Conservation (phyloP, 371 early-diverging fungal species). For the Mortierella polycephala region DNA sequence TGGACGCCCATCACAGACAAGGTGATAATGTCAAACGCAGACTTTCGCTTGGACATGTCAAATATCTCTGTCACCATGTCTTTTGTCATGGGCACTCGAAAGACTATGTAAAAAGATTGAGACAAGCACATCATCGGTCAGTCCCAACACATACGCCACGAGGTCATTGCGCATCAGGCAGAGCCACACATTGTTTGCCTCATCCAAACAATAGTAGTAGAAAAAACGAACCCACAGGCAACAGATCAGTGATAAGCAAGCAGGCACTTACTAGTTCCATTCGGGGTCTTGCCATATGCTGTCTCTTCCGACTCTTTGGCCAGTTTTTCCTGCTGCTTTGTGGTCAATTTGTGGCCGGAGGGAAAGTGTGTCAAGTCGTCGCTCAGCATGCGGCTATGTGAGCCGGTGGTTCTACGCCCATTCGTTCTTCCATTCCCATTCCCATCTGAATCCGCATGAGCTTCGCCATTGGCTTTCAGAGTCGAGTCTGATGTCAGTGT, state of each 20-base stretch:
- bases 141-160: no score
- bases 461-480: not conserved
- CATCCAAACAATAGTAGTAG: no score
- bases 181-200: no score
- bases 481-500: conserved; percentile 2
- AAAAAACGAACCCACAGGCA: no score
- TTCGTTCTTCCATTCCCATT: not conserved
- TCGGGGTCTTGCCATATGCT: conserved; percentile 70
- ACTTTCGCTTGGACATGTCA: conserved; percentile 70
- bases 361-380: conserved; percentile 31
- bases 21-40: conserved; percentile 81
- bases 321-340: conserved; percentile 27
- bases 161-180: no score
- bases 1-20: conserved; percentile 74
- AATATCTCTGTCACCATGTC: conserved; percentile 80
- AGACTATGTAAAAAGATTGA: conserved; percentile 53
- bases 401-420: no score
- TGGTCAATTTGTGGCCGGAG: conserved; percentile 14
- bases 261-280: conserved; percentile 66
- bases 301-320: conserved; percentile 35
- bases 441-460: not conserved
- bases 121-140: no score
- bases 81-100: conserved; percentile 77
- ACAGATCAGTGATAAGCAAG: no score
- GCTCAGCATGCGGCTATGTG: conserved; percentile 13